A percentile compares a stretch with the other conserved stretches of the same genome.
Conservation (phyloP, 352 stramenopile genomes). For the Pythium insidiosum region DNA sequence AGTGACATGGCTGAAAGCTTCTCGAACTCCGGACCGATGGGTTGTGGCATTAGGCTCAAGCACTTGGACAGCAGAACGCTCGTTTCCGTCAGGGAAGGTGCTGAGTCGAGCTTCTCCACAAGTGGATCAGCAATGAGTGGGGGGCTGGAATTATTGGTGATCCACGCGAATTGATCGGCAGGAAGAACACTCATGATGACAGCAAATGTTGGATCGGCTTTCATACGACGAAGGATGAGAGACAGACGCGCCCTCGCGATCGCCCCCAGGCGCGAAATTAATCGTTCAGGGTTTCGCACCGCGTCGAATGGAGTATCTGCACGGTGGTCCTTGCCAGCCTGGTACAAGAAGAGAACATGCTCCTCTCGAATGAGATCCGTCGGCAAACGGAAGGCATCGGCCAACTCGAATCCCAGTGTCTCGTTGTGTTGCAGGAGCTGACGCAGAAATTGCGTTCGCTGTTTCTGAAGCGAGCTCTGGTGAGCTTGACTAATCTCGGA, state of each 20-base stretch:
- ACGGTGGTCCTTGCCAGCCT: slow-evolving; percentile 55
- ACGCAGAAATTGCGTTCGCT: slow-evolving; percentile 62
- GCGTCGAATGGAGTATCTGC: slow-evolving; percentile 71
- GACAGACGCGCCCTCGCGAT: slow-evolving; percentile 65
- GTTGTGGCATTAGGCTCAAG: slow-evolving; percentile 34
- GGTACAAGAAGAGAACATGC: slow-evolving; percentile 76
- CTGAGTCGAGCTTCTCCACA: slow-evolving; percentile 53
- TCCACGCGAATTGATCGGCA: slow-evolving; percentile 71
- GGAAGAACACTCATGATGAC: slow-evolving; percentile 77
- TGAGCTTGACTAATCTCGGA: slow-evolving; percentile 5
- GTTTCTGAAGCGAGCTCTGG: slow-evolving; percentile 22
- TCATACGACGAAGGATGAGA: slow-evolving; percentile 74
- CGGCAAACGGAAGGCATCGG: slow-evolving; percentile 65
- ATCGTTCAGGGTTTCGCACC: slow-evolving; percentile 50
- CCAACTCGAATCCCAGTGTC: slow-evolving; percentile 47
- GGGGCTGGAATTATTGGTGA: slow-evolving; percentile 41
- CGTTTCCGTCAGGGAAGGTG: slow-evolving; percentile 72
- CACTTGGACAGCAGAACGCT: slow-evolving; percentile 68
- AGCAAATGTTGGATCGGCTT: slow-evolving; percentile 58
- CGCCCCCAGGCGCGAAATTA: slow-evolving; percentile 46
- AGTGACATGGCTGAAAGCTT: slow-evolving; percentile 71
- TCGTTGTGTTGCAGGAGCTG: slow-evolving; percentile 66
- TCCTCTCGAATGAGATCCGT: slow-evolving; percentile 72
- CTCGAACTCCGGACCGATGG: slow-evolving; percentile 40
- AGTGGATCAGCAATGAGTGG: slow-evolving; percentile 47